Conservation (phyloP, 2,329 filamentous ascomycete species). For the Xylariaceae sp. region DNA sequence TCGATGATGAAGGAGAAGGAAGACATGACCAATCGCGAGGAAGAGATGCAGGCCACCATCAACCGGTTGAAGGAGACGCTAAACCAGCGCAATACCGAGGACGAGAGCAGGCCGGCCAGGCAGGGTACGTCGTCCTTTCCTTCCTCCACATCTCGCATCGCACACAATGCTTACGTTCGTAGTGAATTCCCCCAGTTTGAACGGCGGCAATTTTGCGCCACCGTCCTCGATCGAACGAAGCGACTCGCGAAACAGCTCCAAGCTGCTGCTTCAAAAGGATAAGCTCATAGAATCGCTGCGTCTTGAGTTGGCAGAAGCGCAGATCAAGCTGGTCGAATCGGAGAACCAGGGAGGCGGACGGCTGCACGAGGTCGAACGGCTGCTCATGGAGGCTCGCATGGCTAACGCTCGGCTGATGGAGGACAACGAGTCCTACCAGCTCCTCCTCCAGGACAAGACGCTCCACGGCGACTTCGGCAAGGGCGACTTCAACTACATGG, state of each 20-base stretch:
- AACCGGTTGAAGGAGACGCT: slow-evolving; percentile 87
- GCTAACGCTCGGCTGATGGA: slow-evolving; percentile 95
- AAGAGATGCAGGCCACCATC: slow-evolving; percentile 86
- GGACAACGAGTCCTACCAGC: slow-evolving; percentile 96
- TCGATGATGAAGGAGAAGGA: slow-evolving; percentile 89
- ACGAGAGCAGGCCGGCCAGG: slow-evolving; percentile 53
- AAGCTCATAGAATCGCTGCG: slow-evolving; percentile 90
- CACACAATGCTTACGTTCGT: too few relatives aligned
- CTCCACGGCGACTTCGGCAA: slow-evolving; percentile 88
- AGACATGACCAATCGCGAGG: slow-evolving; percentile 74
- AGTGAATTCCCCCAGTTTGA: slow-evolving; percentile 64
- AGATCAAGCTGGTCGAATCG: slow-evolving; percentile 91
- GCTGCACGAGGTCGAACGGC: slow-evolving; percentile 82
- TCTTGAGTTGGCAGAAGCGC: slow-evolving; percentile 86
- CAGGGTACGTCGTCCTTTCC: slow-evolving; percentile 44
- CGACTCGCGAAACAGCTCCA: slow-evolving; percentile 84
- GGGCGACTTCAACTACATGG: slow-evolving; percentile 70
- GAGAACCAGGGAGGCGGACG: slow-evolving; percentile 88
- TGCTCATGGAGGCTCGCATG: slow-evolving; percentile 88
- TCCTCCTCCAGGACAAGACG: slow-evolving; percentile 90
- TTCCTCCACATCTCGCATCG: too few relatives aligned
- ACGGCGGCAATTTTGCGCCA: slow-evolving; percentile 77
- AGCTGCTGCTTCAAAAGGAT: slow-evolving; percentile 89
- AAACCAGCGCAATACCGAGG: slow-evolving; percentile 59
- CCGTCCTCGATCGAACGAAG: slow-evolving; percentile 78